phyloP scores from a whole-genome alignment of 2,329 filamentous ascomycete species.

The Diaporthe nobilis region DNA sequence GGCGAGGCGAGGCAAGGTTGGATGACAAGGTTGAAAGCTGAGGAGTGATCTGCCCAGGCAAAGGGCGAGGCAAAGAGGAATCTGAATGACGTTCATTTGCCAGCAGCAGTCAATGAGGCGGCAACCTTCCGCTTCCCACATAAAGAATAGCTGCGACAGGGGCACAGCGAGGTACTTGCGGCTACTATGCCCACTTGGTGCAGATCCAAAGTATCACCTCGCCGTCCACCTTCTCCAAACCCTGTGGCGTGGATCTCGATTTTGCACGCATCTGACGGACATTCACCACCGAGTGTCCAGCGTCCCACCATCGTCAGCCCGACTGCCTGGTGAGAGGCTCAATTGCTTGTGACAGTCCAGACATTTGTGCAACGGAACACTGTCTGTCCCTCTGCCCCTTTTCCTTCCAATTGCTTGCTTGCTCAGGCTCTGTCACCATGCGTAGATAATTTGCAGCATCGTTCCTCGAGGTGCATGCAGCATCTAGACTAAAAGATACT shows the following conservation, averaged over 20 bases:
- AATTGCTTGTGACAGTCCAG: background rate
- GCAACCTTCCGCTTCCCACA: slow-evolving; percentile 28
- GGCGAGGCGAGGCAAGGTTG: slow-evolving; percentile 5
- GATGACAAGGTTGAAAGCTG: slow-evolving; percentile 28
- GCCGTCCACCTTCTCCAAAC: background rate
- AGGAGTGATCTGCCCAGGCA: background rate
- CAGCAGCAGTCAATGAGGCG: slow-evolving; percentile 34
- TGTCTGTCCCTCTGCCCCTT: background rate
- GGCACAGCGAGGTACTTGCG: background rate
- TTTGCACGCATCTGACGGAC: slow-evolving; percentile 8
- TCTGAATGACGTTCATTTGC: slow-evolving; percentile 33
- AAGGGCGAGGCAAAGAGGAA: slow-evolving; percentile 31
- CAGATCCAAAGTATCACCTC: background rate
- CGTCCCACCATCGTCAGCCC: slow-evolving; percentile 1
- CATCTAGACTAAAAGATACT: background rate
- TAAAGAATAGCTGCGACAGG: slow-evolving; percentile 27
- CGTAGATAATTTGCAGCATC: background rate
- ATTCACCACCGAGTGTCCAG: background rate
- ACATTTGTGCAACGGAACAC: background rate
- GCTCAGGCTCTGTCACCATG: background rate
- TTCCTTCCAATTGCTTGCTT: background rate
- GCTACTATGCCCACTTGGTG: background rate
- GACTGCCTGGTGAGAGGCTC: background rate
- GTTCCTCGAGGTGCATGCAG: background rate
- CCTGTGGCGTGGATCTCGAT: slow-evolving; percentile 17